Evolutionary conservation across 768 basidiomycete genomes (phyloP).

Genomic region (Kwoniella sp.): DNA sequence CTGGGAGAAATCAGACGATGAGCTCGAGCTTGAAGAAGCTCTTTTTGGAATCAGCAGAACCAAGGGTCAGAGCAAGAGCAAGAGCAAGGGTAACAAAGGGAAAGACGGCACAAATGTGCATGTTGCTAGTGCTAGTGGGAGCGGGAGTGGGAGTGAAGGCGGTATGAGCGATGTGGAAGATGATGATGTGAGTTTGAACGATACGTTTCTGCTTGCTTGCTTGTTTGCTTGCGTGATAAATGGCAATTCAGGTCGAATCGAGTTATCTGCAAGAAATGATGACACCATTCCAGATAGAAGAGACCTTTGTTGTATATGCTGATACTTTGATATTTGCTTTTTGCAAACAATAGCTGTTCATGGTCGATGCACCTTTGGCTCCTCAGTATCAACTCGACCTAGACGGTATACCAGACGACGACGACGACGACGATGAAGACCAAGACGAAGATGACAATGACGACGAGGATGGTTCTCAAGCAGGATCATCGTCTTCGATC

Average conservation of each 20-base stretch:
- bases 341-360: constrained; percentile 52
- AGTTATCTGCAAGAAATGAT: not conserved
- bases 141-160: constrained; percentile 19
- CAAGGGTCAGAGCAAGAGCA: constrained; percentile 16
- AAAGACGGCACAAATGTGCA: not conserved
- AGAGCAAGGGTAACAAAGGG: not conserved
- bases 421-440: constrained; percentile 63
- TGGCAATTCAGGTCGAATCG: not conserved
- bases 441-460: constrained; percentile 47
- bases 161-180: constrained; percentile 29
- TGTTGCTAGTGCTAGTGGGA: not conserved
- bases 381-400: constrained; percentile 18
- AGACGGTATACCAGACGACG: constrained; percentile 53
- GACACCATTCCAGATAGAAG: too few species aligned
- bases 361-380: constrained; percentile 45
- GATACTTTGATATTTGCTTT: not conserved
- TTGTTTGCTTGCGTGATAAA: not conserved
- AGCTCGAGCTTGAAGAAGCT: constrained; percentile 50
- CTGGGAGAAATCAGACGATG: constrained; percentile 52
- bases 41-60: constrained; percentile 49
- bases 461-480: constrained; percentile 41
- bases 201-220: not conserved
- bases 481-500: constrained; percentile 14
- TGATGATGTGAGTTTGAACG: constrained; percentile 25
- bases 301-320: too few species aligned